These are phyloP conservation scores for Entelexis paramagnoliae DNA, from an alignment of 1,139 yeast genomes.

Conservation along the genomic window DNA sequence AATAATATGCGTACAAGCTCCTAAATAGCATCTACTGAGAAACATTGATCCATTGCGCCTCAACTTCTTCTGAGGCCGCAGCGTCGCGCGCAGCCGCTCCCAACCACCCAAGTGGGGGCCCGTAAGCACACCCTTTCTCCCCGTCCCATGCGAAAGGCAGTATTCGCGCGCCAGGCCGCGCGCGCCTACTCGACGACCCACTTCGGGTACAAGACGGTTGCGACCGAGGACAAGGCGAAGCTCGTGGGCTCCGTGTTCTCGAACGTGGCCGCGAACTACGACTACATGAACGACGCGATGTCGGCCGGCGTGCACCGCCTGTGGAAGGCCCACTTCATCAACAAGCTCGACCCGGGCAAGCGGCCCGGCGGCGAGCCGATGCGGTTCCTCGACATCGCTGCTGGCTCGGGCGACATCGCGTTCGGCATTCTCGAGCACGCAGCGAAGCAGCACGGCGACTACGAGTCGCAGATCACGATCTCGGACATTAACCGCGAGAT, in stretches of 20 bases:
- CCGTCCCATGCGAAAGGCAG: not conserved
- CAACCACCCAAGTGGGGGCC: not conserved
- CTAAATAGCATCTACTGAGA: no score
- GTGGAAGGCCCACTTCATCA: conserved; percentile 89
- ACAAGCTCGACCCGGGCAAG: conserved; percentile 84
- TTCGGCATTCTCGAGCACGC: conserved; percentile 92
- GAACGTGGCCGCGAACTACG: conserved; percentile 88
- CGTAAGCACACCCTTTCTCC: not conserved
- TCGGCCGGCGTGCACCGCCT: conserved; percentile 87
- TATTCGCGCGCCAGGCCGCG: conserved; percentile 5
- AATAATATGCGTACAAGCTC: no score
- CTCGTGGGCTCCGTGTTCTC: conserved; percentile 81
- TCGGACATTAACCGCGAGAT: conserved; percentile 94
- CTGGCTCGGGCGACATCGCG: conserved; percentile 98
- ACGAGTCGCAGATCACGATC: conserved; percentile 68
- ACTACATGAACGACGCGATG: conserved; percentile 97
- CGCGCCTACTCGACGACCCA: conserved; percentile 50
- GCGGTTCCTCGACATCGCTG: conserved; percentile 90
- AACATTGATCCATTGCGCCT: no score
- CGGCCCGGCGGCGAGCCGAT: conserved; percentile 82
- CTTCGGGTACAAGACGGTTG: conserved; percentile 83
- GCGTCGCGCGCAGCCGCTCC: no score
- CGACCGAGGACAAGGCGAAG: conserved; percentile 70
- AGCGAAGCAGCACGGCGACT: conserved; percentile 64
- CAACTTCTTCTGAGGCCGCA: no score